These are phyloP conservation scores for Starmera caribaea DNA, from an alignment of 805 yeast genomes.

Conservation along the genomic window DNA sequence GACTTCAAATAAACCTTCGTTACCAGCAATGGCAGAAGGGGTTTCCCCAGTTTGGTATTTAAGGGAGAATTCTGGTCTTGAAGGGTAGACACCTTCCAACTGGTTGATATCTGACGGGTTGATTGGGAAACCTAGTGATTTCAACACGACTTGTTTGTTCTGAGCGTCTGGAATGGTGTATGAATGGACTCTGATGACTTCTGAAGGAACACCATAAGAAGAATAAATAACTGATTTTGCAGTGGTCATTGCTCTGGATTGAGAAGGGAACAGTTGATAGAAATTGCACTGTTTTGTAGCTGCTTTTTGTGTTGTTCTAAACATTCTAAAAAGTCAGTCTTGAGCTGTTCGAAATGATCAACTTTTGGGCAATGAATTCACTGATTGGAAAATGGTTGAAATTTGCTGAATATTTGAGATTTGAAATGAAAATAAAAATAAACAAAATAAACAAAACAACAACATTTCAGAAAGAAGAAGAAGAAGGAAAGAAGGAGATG, in stretches of 20 bases:
- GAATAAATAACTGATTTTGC: slow-evolving; percentile 63
- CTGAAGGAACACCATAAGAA: slow-evolving; percentile 57
- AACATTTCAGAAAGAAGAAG: no score
- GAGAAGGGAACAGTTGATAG: no score
- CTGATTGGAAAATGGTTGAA: no score
- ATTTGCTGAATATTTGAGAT: no score
- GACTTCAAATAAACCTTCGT: slow-evolving; percentile 89
- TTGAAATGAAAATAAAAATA: no score
- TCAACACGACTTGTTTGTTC: slow-evolving; percentile 44
- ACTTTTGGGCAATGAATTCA: no score
- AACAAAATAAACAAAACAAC: no score
- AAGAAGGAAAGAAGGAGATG: no score
- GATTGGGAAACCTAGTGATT: slow-evolving; percentile 71
- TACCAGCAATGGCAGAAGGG: slow-evolving; percentile 83
- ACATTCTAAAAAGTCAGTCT: no score
- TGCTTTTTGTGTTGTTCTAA: no score
- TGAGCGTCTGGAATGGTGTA: slow-evolving; percentile 40
- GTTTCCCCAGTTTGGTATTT: slow-evolving; percentile 42
- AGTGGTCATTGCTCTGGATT: slow-evolving; percentile 19
- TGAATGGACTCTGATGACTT: slow-evolving; percentile 41
- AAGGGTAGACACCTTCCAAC: slow-evolving; percentile 76
- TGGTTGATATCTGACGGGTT: slow-evolving; percentile 90
- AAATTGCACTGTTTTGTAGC: no score
- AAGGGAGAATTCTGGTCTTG: slow-evolving; percentile 47
- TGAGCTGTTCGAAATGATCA: no score